These are phyloP conservation scores for Aspergillus steynii DNA, from an alignment of 495 filamentous ascomycete genomes.

Conservation along the genomic window DNA sequence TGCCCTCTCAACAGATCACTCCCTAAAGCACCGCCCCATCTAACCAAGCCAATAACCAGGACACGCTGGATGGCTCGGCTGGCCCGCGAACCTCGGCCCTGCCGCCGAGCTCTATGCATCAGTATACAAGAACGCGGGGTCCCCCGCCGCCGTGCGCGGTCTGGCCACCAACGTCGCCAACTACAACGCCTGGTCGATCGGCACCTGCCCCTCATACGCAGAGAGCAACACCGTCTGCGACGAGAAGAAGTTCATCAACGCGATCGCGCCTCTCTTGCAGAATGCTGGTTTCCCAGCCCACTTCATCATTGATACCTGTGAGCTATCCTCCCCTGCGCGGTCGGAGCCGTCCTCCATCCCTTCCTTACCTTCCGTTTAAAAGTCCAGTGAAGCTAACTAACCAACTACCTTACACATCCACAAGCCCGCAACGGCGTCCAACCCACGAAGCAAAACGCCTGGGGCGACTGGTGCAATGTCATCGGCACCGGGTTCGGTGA, in stretches of 20 bases:
- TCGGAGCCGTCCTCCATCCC: too few species aligned
- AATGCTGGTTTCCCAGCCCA: conserved; percentile 65
- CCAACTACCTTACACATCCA: too few species aligned
- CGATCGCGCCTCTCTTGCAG: conserved; percentile 60
- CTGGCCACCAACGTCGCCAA: conserved; percentile 78
- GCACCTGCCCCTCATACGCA: conserved; percentile 44
- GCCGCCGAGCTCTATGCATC: conserved; percentile 69
- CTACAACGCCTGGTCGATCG: conserved; percentile 64
- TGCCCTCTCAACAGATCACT: background rate
- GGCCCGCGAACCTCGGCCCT: conserved; percentile 72
- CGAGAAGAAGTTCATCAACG: conserved; percentile 71
- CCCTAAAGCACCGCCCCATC: too few species aligned
- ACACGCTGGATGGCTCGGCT: conserved; percentile 73
- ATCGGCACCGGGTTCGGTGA: conserved; percentile 73
- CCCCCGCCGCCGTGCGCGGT: conserved; percentile 66
- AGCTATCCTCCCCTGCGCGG: background rate
- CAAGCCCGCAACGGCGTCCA: conserved; percentile 64
- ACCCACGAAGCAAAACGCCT: conserved; percentile 60
- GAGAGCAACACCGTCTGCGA: conserved; percentile 53
- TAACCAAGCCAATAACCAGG: conserved; percentile 19
- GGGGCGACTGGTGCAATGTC: conserved; percentile 88
- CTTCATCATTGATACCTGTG: conserved; percentile 67
- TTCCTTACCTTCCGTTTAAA: too few species aligned
- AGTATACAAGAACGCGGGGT: conserved; percentile 66
- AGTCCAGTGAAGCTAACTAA: too few species aligned